Evolutionary conservation across 2,329 filamentous ascomycete genomes (phyloP), one percentile per base, ranked within the genome.

Genomic region (Neofusicoccum umdonicola): DNA sequence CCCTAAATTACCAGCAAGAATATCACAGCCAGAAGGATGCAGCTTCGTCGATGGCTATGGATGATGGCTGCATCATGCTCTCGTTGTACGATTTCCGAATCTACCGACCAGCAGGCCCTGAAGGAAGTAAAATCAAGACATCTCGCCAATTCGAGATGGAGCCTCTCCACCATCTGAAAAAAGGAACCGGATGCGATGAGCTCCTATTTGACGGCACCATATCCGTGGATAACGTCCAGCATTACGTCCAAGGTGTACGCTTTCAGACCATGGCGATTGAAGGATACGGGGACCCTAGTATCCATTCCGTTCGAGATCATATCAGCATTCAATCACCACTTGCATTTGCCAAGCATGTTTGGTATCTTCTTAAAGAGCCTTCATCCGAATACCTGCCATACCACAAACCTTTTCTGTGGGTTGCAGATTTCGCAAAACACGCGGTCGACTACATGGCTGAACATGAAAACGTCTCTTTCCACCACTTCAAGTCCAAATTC

Each of bases 391-490:
- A 95, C 70, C 67, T 66, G 11, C 77, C 86, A 1, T 93, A 88
- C 69, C 84, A 88, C 65, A 56, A 76, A 0, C 82, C 85, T 0
- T 94, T 92, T 66, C 66, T 88, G 0, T 95, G 90, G 90, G 75
- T 93, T 0, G 88, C 87, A 0, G 83, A 89, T 61, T 78, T 95
- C 0, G 82, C 85, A 0, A 94, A 93, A 71, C 87, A 92, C 69
- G 83, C 90, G 27, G 81, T 93, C 1, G 89, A 93, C 67, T 95
- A 84, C 68, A 79, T 90, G 54, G 68, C 74, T 1, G 65, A 70
- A 1, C 60, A 72, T 3, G 62, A 67, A 1, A 69, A 73, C 8
- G 82, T 90, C 1, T 74, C 76, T 0, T 78, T 93, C 0, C 63
- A 77, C 3, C 77, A 87, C 60, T 93, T 95, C 67, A 78, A 80